Evolutionary conservation across 2,329 filamentous ascomycete genomes (phyloP).

Genomic region (Colletotrichum simmondsii): DNA sequence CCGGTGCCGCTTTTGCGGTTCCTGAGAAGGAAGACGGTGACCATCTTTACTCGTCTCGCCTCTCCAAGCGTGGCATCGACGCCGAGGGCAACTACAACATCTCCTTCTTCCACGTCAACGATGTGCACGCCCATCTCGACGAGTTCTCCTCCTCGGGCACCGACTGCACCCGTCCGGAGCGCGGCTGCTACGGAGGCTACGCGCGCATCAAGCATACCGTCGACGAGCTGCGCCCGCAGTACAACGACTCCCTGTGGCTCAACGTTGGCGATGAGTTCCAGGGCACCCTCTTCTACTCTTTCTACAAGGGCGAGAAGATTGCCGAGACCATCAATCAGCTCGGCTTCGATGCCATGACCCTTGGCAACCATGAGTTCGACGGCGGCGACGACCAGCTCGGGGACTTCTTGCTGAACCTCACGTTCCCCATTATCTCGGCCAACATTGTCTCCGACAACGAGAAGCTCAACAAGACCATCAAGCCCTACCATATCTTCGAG

Average conservation of each 20-base stretch:
- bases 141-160: slow-evolving; percentile 70
- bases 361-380: slow-evolving; percentile 76
- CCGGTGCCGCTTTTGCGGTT: slow-evolving; percentile 43
- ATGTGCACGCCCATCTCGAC: slow-evolving; percentile 75
- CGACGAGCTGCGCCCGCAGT: slow-evolving; percentile 63
- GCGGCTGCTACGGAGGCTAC: slow-evolving; percentile 73
- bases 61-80: slow-evolving; percentile 61
- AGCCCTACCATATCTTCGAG: slow-evolving; percentile 73
- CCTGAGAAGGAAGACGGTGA: slow-evolving; percentile 51
- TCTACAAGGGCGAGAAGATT: slow-evolving; percentile 76
- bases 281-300: slow-evolving; percentile 75
- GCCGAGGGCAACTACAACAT: slow-evolving; percentile 64
- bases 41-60: slow-evolving; percentile 58
- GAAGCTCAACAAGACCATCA: slow-evolving; percentile 70
- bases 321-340: slow-evolving; percentile 73
- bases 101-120: slow-evolving; percentile 77
- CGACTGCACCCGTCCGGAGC: slow-evolving; percentile 66
- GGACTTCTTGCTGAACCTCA: slow-evolving; percentile 70
- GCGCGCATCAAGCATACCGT: slow-evolving; percentile 71
- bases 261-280: slow-evolving; percentile 78
- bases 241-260: slow-evolving; percentile 71
- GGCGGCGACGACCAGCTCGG: slow-evolving; percentile 72
- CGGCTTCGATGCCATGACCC: slow-evolving; percentile 75
- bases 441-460: slow-evolving; percentile 71
- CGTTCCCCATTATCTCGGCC: slow-evolving; percentile 72